phyloP scores from a whole-genome alignment of 2,329 filamentous ascomycete genomes.

The Microdochium nivale region DNA sequence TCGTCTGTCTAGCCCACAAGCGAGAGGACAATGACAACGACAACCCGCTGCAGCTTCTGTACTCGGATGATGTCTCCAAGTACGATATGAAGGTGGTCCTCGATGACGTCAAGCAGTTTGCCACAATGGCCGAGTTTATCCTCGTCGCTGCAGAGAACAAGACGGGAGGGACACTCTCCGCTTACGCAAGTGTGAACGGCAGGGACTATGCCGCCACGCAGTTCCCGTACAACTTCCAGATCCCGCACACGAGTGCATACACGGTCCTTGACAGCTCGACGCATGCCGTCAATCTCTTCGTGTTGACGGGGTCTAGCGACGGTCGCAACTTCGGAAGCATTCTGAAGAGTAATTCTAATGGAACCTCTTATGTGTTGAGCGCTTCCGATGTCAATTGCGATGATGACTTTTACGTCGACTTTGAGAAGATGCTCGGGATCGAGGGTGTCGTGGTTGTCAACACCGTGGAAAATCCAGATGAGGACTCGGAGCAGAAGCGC shows the following conservation, averaged over 20 bases:
- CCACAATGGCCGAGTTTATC: slow-evolving; percentile 95
- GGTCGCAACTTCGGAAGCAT: slow-evolving; percentile 74
- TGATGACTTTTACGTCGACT: slow-evolving; percentile 72
- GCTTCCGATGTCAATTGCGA: slow-evolving; percentile 76
- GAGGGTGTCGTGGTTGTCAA: slow-evolving; percentile 90
- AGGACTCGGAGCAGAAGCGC: slow-evolving; percentile 62
- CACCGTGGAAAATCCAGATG: slow-evolving; percentile 65
- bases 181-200: slow-evolving; percentile 81
- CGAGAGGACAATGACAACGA: slow-evolving; percentile 55
- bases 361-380: slow-evolving; percentile 87
- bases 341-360: slow-evolving; percentile 97
- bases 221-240: slow-evolving; percentile 79
- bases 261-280: slow-evolving; percentile 93
- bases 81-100: slow-evolving; percentile 54
- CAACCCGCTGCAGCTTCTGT: slow-evolving; percentile 60
- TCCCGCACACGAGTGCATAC: slow-evolving; percentile 72
- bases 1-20: slow-evolving; percentile 55
- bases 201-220: slow-evolving; percentile 70
- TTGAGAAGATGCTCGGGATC: slow-evolving; percentile 87
- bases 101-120: slow-evolving; percentile 72
- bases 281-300: slow-evolving; percentile 89
- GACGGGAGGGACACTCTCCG: slow-evolving; percentile 59
- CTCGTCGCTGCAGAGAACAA: slow-evolving; percentile 71
- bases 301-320: slow-evolving; percentile 61
- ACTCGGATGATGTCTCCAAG: slow-evolving; percentile 71